phyloP scores from a whole-genome alignment of 306 rosid genomes.

The Cyclanthera cordifolia region DNA sequence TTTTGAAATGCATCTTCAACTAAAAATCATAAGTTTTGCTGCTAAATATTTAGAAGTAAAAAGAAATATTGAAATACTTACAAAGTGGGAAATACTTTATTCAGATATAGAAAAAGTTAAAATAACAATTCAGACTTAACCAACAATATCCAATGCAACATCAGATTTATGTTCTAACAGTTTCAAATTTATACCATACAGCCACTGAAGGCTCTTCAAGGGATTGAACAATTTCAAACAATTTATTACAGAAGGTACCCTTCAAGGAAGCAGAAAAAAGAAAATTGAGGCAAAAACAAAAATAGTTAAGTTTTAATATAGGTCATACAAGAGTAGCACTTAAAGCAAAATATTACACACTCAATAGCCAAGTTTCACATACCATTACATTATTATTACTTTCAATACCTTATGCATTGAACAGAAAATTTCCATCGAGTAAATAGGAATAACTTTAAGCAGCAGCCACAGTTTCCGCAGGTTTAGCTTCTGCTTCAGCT shows the following conservation, averaged over 20 bases:
- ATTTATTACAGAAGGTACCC: too few species aligned
- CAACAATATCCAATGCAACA: not conserved
- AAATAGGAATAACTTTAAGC: constrained; percentile 21
- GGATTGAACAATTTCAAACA: not conserved
- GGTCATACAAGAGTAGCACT: constrained; percentile 12
- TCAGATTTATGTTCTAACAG: too few species aligned
- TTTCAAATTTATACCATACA: too few species aligned
- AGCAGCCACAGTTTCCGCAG: constrained; percentile 28
- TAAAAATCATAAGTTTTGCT: too few species aligned
- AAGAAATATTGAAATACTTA: too few species aligned
- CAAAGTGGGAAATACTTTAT: not conserved
- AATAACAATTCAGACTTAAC: not conserved
- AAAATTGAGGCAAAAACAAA: not conserved
- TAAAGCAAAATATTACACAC: constrained; percentile 8
- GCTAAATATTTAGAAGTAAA: too few species aligned
- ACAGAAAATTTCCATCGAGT: not conserved
- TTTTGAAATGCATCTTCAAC: too few species aligned
- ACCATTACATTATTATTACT: not conserved
- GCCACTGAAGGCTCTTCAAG: too few species aligned
- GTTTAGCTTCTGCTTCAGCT: constrained; percentile 12
- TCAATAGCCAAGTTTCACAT: constrained; percentile 4
- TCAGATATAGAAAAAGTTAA: not conserved
- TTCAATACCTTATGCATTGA: constrained; percentile 8
- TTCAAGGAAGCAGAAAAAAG: not conserved
- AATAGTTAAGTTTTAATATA: constrained; percentile 14